These are phyloP conservation scores for Typha latifolia DNA, from an alignment of 176 grass and related monocot genomes.

Conservation along the genomic window DNA sequence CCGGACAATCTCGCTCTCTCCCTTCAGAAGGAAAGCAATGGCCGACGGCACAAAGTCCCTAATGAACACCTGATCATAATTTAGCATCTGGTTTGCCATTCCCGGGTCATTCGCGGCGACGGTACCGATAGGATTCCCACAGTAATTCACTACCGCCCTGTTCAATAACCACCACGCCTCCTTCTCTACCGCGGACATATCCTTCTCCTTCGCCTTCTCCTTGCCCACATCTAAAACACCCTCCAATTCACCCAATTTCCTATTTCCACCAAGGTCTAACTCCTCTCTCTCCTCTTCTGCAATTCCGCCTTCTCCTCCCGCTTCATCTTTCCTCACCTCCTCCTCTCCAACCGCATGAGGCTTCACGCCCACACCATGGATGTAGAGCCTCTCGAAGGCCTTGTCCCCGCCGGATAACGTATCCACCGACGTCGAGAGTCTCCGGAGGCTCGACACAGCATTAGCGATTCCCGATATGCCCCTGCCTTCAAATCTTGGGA, in stretches of 20 bases:
- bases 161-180: conserved; percentile 76
- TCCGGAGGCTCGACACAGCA: conserved; percentile 9
- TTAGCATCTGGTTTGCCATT: conserved; percentile 60
- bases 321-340: not conserved
- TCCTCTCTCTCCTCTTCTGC: conserved; percentile 15
- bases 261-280: conserved; percentile 16
- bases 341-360: conserved; percentile 3
- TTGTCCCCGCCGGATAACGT: not conserved
- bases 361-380: conserved; percentile 13
- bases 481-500: not conserved
- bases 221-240: conserved; percentile 22
- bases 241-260: conserved; percentile 15
- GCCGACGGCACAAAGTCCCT: conserved; percentile 91
- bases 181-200: conserved; percentile 71
- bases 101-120: conserved; percentile 74
- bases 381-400: conserved; percentile 12
- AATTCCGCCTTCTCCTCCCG: not conserved
- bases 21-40: conserved; percentile 82
- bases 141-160: conserved; percentile 64
- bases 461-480: conserved; percentile 5
- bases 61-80: conserved; percentile 95
- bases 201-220: conserved; percentile 35
- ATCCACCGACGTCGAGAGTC: not conserved
- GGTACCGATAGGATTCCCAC: conserved; percentile 62
- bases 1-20: conserved; percentile 74